A percentile compares a stretch with the other conserved stretches of the same genome.
Evolutionary conservation across 2,329 filamentous ascomycete species (phyloP).

Genomic region (Fusarium newnesense): DNA sequence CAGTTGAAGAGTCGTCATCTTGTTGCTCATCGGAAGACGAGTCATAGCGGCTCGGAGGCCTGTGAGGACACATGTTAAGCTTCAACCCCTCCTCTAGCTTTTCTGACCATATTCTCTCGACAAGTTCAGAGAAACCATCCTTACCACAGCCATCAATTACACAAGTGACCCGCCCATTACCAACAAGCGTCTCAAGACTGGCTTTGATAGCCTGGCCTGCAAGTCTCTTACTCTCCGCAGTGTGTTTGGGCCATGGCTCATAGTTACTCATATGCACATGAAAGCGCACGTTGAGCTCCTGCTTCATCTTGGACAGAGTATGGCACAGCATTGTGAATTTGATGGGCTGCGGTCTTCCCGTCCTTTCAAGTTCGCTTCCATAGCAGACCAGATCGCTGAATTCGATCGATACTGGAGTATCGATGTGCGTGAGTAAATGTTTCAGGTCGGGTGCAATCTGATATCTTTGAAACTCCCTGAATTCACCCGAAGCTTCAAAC

Average conservation of each 20-base stretch:
- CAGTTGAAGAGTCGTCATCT: background rate
- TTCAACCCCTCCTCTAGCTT: background rate
- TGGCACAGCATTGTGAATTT: background rate
- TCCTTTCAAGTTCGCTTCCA: background rate
- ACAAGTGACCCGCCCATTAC: background rate
- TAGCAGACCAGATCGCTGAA: background rate
- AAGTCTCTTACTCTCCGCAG: background rate
- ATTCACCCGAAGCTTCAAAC: background rate
- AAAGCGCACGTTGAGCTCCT: background rate
- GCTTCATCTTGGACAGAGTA: background rate
- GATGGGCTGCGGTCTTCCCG: background rate
- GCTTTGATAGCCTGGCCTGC: background rate
- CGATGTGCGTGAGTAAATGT: background rate
- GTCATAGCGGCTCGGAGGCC: background rate
- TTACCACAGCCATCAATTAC: no score
- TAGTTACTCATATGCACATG: background rate
- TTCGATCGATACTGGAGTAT: background rate
- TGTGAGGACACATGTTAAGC: background rate
- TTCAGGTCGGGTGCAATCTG: background rate
- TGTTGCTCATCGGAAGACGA: background rate
- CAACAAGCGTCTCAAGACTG: background rate
- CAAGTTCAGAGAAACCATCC: background rate
- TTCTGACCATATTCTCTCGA: background rate
- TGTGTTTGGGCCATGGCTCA: background rate
- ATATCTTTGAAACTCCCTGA: background rate